A percentile compares a stretch with the other conserved stretches of the same genome.
phyloP scores from a whole-genome alignment of 805 yeast genomes.

The Ogataea paraovalis region DNA sequence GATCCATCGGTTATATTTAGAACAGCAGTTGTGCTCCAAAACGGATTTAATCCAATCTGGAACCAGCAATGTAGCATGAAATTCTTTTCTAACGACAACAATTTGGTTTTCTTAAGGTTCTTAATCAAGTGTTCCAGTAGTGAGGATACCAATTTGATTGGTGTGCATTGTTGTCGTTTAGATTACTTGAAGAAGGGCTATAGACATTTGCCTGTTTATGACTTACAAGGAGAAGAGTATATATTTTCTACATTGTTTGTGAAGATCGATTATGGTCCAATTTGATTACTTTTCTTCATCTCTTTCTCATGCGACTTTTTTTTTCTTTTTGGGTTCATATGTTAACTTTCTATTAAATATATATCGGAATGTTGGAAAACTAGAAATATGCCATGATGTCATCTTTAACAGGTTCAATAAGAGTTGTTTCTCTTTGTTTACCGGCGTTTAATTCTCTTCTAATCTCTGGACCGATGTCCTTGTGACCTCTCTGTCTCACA shows the following conservation, averaged over 20 bases:
- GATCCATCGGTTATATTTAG: conserved; percentile 24
- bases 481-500: conserved; percentile 84
- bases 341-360: neutral
- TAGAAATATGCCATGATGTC: conserved; percentile 4
- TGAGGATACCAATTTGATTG: conserved; percentile 36
- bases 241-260: conserved; percentile 50
- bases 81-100: conserved; percentile 33
- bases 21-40: conserved; percentile 44
- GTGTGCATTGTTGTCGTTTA: conserved; percentile 58
- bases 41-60: conserved; percentile 92
- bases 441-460: conserved; percentile 93
- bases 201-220: conserved; percentile 75
- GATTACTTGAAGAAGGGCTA: conserved; percentile 71
- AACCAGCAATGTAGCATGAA: conserved; percentile 46
- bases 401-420: conserved; percentile 8
- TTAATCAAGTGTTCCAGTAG: conserved; percentile 35
- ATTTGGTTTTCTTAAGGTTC: conserved; percentile 56
- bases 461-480: conserved; percentile 86
- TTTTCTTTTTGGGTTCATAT: neutral
- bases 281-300: neutral
- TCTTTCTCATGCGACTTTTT: neutral
- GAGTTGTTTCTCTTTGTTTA: conserved; percentile 43
- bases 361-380: neutral
- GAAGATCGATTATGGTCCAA: conserved; percentile 19
- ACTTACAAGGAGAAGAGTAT: conserved; percentile 72